phyloP scores from a whole-genome alignment of 305 asterid genomes.

The Plantago rigida region DNA sequence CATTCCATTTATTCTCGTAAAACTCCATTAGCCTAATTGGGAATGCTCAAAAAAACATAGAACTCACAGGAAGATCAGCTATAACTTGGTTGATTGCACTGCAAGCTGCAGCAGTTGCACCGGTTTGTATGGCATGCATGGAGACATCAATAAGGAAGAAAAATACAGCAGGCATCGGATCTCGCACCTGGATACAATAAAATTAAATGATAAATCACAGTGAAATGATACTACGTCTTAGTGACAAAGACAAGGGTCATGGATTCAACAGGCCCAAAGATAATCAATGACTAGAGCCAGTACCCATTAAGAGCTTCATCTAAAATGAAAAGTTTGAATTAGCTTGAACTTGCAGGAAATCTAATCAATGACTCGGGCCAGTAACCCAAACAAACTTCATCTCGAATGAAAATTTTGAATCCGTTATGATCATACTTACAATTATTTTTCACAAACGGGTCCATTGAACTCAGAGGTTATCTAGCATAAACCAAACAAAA shows the following conservation, averaged over 20 bases:
- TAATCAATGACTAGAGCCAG: no score
- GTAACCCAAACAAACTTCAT: no score
- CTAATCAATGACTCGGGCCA: no score
- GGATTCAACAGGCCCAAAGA: not conserved
- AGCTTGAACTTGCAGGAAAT: no score
- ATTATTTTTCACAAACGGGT: no score
- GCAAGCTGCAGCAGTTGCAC: slow-evolving; percentile 97
- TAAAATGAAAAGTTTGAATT: no score
- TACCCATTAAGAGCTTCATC: no score
- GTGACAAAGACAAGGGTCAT: not conserved
- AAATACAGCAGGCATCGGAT: slow-evolving; percentile 59
- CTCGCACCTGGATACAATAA: slow-evolving; percentile 56
- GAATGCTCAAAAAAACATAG: not conserved
- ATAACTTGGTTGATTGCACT: slow-evolving; percentile 94
- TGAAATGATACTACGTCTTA: slow-evolving; percentile 12
- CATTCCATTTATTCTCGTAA: not conserved
- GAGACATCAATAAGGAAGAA: slow-evolving; percentile 58
- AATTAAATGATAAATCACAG: slow-evolving; percentile 7
- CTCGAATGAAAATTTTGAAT: no score
- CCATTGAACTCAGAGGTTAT: no score
- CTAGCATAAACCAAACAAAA: no score
- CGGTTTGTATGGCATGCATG: slow-evolving; percentile 53
- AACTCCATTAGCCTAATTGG: not conserved
- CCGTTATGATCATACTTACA: no score
- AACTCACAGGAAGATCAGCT: slow-evolving; percentile 92